Conservation (phyloP, 345 rosid species). For the Eucalyptus cladocalyx region DNA sequence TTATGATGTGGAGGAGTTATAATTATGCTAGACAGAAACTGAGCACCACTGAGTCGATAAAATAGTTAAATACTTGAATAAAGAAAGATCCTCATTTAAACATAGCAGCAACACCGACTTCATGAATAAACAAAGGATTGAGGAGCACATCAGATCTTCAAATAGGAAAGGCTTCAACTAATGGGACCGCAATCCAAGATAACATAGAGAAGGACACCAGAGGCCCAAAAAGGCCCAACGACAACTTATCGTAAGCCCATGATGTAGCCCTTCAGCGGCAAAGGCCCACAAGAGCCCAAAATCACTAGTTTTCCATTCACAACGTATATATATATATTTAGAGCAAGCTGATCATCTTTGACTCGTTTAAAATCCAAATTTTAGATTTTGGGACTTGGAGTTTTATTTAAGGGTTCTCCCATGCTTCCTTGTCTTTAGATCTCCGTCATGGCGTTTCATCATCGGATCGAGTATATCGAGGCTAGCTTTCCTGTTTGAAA, state of each 20-base stretch:
- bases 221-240: not conserved
- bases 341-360: not conserved
- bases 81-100: not conserved
- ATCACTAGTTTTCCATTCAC: not conserved
- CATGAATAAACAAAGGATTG: not conserved
- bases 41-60: not conserved
- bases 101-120: not conserved
- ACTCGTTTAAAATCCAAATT: not conserved
- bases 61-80: not conserved
- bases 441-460: not conserved
- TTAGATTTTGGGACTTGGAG: not conserved
- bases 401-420: not conserved
- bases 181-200: not conserved
- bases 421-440: not conserved
- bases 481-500: not conserved
- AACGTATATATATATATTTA: not conserved
- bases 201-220: not conserved
- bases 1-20: not conserved
- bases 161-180: not conserved
- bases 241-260: not conserved
- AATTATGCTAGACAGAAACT: not conserved
- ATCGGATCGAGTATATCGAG: not conserved
- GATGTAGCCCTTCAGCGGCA: not conserved
- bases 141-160: not conserved
- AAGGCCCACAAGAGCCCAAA: not conserved